Percentiles rank a stretch among this genome's conserved stretches.
These are phyloP conservation scores for Cladosporium cucumerinum DNA, from an alignment of 2,329 filamentous ascomycete species.

Conservation along the genomic window DNA sequence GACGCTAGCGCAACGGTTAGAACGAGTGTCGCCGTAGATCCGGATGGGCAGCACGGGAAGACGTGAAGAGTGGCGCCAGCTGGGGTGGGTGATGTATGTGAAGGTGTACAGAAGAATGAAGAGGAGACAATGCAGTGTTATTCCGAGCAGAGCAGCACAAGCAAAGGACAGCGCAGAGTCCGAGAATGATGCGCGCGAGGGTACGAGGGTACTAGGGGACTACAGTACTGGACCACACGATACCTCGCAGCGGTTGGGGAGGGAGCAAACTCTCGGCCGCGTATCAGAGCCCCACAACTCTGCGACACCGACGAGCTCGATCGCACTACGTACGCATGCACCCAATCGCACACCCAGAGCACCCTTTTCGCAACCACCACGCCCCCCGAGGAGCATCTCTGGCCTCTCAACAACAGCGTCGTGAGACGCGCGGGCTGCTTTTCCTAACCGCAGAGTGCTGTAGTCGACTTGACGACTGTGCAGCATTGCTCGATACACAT, in stretches of 20 bases:
- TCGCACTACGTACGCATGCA: conserved; percentile 1
- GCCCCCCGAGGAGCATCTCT: background rate
- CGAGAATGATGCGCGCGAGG: background rate
- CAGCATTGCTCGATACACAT: background rate
- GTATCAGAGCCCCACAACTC: conserved; percentile 1
- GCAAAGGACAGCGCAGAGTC: background rate
- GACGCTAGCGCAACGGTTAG: conserved; percentile 9
- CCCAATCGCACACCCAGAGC: conserved; percentile 1
- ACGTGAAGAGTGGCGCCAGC: background rate
- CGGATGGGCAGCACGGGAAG: background rate
- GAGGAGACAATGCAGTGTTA: background rate
- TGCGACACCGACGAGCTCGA: conserved; percentile 4
- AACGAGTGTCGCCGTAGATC: background rate
- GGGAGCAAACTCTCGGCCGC: background rate
- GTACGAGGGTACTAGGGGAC: background rate
- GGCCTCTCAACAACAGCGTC: background rate
- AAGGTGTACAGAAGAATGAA: background rate
- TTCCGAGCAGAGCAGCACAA: background rate
- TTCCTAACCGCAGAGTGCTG: background rate
- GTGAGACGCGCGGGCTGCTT: background rate
- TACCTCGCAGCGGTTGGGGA: background rate
- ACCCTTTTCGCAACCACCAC: background rate
- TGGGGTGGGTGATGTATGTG: background rate
- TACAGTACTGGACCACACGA: background rate
- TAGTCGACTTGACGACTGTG: background rate